These are phyloP conservation scores for Taiozyma sp. DNA, from an alignment of 1,139 yeast species.

Conservation along the genomic window DNA sequence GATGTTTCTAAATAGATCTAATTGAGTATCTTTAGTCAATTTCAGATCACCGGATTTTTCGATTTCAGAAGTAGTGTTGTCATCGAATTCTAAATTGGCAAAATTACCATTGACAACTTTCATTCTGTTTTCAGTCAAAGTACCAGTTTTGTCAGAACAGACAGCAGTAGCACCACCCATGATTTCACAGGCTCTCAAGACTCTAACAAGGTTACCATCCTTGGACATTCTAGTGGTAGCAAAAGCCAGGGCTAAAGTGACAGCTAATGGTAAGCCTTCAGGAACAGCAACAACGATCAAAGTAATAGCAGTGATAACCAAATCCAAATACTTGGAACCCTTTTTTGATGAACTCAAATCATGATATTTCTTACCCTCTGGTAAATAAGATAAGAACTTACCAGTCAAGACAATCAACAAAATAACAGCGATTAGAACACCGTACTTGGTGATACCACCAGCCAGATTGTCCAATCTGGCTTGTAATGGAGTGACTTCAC, in stretches of 20 bases:
- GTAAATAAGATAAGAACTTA: slow-evolving; percentile 65
- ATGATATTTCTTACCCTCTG: slow-evolving; percentile 43
- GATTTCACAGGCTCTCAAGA: slow-evolving; percentile 89
- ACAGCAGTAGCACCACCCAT: slow-evolving; percentile 99
- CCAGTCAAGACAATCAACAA: slow-evolving; percentile 75
- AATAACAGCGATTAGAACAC: slow-evolving; percentile 75
- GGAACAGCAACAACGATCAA: slow-evolving; percentile 97
- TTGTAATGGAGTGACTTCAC: slow-evolving; percentile 87
- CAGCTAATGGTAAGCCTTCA: slow-evolving; percentile 96
- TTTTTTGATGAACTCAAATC: slow-evolving; percentile 57
- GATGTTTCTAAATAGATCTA: slow-evolving; percentile 53
- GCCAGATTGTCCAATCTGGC: slow-evolving; percentile 77
- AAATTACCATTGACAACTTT: slow-evolving; percentile 73
- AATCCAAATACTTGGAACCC: slow-evolving; percentile 79
- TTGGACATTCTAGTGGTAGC: slow-evolving; percentile 98
- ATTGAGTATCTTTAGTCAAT: slow-evolving; percentile 32
- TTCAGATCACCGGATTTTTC: slow-evolving; percentile 30
- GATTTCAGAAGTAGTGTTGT: slow-evolving; percentile 19
- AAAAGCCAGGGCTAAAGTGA: slow-evolving; percentile 91
- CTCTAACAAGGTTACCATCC: slow-evolving; percentile 94
- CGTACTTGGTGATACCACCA: slow-evolving; percentile 90
- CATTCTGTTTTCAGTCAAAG: slow-evolving; percentile 91
- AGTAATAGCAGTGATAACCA: slow-evolving; percentile 86
- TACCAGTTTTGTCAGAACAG: slow-evolving; percentile 97
- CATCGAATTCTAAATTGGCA: slow-evolving; percentile 37